These are phyloP conservation scores for Capsicum chinense DNA, from an alignment of 257 asterid genomes.

Conservation along the genomic window DNA sequence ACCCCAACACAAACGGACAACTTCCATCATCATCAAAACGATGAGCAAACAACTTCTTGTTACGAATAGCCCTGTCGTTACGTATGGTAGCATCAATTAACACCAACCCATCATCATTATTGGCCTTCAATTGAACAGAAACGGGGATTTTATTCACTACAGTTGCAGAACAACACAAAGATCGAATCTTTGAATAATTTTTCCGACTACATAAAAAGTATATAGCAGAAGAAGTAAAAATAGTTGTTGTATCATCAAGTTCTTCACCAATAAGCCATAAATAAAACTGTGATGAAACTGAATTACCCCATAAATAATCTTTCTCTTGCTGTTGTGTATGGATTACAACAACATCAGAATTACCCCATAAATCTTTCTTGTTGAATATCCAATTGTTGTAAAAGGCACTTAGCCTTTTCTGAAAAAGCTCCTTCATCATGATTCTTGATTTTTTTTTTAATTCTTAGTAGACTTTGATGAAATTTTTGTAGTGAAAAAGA, in stretches of 20 bases:
- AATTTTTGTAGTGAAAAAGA: too few species aligned
- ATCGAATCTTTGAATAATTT: conserved; percentile 10
- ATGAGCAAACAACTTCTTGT: not conserved
- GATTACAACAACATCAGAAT: conserved; percentile 26
- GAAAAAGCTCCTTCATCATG: not conserved
- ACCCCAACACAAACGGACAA: conserved; percentile 24
- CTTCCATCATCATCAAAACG: not conserved
- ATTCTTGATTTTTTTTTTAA: not conserved
- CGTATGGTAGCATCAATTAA: not conserved
- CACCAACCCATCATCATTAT: conserved; percentile 5
- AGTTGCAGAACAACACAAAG: not conserved
- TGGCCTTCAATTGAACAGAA: conserved; percentile 18
- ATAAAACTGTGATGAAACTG: not conserved
- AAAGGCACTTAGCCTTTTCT: conserved; percentile 18
- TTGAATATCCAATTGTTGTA: not conserved
- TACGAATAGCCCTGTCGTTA: not conserved
- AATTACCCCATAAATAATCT: not conserved
- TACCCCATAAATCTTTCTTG: not conserved
- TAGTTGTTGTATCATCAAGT: not conserved
- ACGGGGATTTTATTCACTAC: not conserved
- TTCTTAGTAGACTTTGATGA: too few species aligned
- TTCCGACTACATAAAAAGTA: conserved; percentile 6
- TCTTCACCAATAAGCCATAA: conserved; percentile 27
- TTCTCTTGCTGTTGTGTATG: not conserved
- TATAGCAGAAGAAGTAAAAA: not conserved